Base-by-base conservation (phyloP, 1,284 basidiomycete species). In the Butyriboletus appendiculatus region DNA sequence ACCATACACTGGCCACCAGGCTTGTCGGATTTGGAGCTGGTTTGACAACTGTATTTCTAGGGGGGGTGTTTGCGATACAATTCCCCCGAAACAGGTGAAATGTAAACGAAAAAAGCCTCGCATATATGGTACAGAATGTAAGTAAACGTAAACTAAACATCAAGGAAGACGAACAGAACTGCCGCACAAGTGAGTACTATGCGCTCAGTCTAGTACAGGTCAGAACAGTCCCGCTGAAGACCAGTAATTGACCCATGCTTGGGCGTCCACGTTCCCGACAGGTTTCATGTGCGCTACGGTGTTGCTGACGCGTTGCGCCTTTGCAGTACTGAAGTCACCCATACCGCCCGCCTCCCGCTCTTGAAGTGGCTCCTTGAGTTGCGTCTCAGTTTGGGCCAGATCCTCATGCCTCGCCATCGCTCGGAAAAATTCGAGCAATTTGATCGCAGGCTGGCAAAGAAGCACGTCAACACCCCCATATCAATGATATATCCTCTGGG, bases 391-490 rank as follows among this genome's bases (percentile, higher is more conserved):
- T 16, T 22, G 38, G 10, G 2, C 34, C 1, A 14, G 9, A 6
- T 34, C 46, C 2, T 60, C 66, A 7, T 35, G 22, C 11, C 32
- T 47, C 15, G 55, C 43, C 18, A 59, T 45, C 5, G 0, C 30
- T 4, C 59, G 57, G 39, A 64, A 57, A 40, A 56, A 69, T 3
- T 54, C 56, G 12, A 68, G 52, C 0, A 67, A 48, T 40, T 68
- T 69, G 24, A 69, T 59, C 0, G 65, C 65, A 46, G 63, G 64
- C 65, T 66, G 12, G 12, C 2, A 28, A 10, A 18, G 22, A 30
- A 30, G 22, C 6, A 33, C 28, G 18, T 50, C 45, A 37, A 28
- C 7, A 9, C 6, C 6, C 9, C n/a, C 22, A 24, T 10, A 1
- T 8, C 16, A 45, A 42, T 3, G 11, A 42, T 15, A 40, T 4